Evolutionary conservation across 2,329 filamentous ascomycete species (phyloP), one percentile per base, ranked within the genome.

Genomic region (Trichoderma simmonsii): DNA sequence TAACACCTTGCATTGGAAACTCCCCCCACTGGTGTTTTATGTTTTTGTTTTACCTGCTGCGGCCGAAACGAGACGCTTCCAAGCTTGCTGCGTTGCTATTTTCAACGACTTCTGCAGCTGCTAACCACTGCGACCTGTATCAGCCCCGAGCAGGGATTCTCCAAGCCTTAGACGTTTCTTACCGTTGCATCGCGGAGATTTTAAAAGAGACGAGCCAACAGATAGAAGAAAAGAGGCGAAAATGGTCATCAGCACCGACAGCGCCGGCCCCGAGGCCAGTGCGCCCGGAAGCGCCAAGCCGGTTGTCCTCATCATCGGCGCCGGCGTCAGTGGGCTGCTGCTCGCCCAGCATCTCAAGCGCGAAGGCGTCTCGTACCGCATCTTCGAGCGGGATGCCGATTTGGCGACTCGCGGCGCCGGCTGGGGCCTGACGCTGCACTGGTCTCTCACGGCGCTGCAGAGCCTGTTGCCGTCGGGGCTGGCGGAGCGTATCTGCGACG

Each of bases 401-500:
- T 81, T 86, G 56, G 81, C 79, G 71, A 82, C 82, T 32, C 86
- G 84, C 36, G 86, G 80, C 24, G 81, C 84, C 4, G 89, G 89
- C 73, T 91, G 89, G 90, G 90, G 88, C 3, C 81, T 91, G 71
- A 91, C 89, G 0, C 81, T 91, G 71, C 88, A 91, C 77, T 91
- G 89, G 89, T 87, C 86, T 5, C 82, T 90, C 11, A 82, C 85
- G 0, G 83, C 82, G 1, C 80, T 91, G 54, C 82, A 85, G 59
- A 77, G 81, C 8, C 81, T 90, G 26, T 80, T 91, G 32, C 86
- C 88, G 0, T 77, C 82, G 0, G 79, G 85, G 14, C 78, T 89
- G 7, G 71, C 84, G 4, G 76, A 77, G 2, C 82, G 83, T 0
- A 78, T 90, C 2, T 82, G 84, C 1, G 84, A 86, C 61, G 67